A percentile compares a stretch with the other conserved stretches of the same genome.
Evolutionary conservation across 495 filamentous ascomycete species (phyloP).

Genomic region (Penicillium flavigenum): DNA sequence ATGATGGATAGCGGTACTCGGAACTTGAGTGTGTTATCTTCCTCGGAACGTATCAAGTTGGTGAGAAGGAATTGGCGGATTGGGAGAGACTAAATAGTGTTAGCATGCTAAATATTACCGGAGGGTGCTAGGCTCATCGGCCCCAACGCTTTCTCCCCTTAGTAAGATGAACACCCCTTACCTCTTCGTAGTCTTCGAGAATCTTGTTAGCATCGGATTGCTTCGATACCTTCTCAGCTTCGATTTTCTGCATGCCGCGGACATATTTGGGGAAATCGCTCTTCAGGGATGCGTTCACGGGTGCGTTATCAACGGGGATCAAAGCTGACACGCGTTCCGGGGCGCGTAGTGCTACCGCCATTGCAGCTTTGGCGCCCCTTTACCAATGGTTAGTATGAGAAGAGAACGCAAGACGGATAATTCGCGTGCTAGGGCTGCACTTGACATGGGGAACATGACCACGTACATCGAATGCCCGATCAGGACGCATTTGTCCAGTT

Average conservation of each 20-base stretch:
- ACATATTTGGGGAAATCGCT: slow-evolving; percentile 80
- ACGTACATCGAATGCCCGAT: slow-evolving; percentile 94
- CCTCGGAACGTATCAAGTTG: slow-evolving; percentile 65
- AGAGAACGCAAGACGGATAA: not conserved
- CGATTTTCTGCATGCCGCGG: slow-evolving; percentile 79
- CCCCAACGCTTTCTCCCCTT: not conserved
- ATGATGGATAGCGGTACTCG: slow-evolving; percentile 63
- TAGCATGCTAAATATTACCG: slow-evolving; percentile 5
- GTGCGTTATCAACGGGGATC: slow-evolving; percentile 90
- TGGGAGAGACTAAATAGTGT: slow-evolving; percentile 53
- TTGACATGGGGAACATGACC: not conserved
- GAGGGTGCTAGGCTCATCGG: not conserved
- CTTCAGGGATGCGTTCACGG: slow-evolving; percentile 70
- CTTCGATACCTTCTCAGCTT: slow-evolving; percentile 56
- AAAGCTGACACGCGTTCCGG: slow-evolving; percentile 65
- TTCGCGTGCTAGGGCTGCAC: not conserved
- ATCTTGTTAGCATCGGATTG: slow-evolving; percentile 80
- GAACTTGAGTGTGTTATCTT: slow-evolving; percentile 48
- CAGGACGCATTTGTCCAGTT: slow-evolving; percentile 65
- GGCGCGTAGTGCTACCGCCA: slow-evolving; percentile 75
- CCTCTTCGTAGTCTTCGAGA: slow-evolving; percentile 71
- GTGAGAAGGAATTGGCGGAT: slow-evolving; percentile 92
- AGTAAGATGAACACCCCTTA: slow-evolving; percentile 20
- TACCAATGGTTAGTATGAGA: not conserved
- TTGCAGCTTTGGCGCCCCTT: slow-evolving; percentile 93